Evolutionary conservation across 768 basidiomycete genomes (phyloP).

Genomic region (Udeniomyces megalosporus): DNA sequence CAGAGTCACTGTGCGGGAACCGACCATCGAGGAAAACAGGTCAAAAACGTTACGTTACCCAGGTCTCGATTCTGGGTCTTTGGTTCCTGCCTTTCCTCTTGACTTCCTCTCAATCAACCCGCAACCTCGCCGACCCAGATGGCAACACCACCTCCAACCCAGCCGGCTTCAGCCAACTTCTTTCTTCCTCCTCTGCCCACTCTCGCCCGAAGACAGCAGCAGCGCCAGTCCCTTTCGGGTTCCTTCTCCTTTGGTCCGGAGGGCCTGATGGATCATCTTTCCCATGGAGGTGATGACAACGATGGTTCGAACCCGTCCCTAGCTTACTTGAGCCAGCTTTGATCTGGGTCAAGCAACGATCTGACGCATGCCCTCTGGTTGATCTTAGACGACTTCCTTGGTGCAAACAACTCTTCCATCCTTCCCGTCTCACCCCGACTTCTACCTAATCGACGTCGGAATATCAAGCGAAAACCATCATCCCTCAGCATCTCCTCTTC

Average conservation of each 20-base stretch:
- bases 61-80: too few relatives aligned
- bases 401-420: slow-evolving; percentile 17
- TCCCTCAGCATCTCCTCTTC: neutral
- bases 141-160: slow-evolving; percentile 1
- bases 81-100: too few relatives aligned
- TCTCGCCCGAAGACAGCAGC: neutral
- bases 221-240: slow-evolving; percentile 1
- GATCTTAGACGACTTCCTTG: neutral
- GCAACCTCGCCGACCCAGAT: too few relatives aligned
- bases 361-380: neutral
- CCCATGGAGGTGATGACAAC: neutral
- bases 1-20: too few relatives aligned
- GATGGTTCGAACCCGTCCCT: neutral
- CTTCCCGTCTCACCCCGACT: slow-evolving; percentile 9
- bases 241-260: slow-evolving; percentile 15
- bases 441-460: neutral
- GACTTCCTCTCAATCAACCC: too few relatives aligned
- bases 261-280: slow-evolving; percentile 7
- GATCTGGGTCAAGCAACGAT: neutral
- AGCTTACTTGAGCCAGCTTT: too few relatives aligned
- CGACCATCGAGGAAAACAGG: too few relatives aligned
- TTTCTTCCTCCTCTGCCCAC: slow-evolving; percentile 3
- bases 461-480: neutral
- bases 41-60: too few relatives aligned
- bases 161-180: neutral